Percentiles rank a stretch among this genome's conserved stretches.
Evolutionary conservation across 805 yeast genomes (phyloP).

Genomic region (Candida hungchunana): DNA sequence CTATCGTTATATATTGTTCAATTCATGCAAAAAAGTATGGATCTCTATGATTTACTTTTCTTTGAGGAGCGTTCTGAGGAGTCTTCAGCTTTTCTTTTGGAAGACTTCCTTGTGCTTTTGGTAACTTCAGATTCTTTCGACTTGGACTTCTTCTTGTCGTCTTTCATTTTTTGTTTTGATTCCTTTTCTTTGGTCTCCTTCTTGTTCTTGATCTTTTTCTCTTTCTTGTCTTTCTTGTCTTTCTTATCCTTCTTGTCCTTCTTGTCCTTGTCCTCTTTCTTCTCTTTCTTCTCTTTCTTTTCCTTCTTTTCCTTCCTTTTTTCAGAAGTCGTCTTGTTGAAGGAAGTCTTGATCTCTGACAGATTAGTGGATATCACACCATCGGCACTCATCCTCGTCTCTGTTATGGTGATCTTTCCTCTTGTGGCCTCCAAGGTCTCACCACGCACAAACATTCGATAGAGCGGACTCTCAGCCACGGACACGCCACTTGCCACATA

Average conservation of each 20-base stretch:
- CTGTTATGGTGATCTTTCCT: conserved; percentile 31
- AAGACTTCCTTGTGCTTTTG: no score
- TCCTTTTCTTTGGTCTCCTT: no score
- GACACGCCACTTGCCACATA: conserved; percentile 44
- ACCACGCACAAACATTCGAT: conserved; percentile 83
- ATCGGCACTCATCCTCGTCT: conserved; percentile 1
- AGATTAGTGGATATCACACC: conserved; percentile 4
- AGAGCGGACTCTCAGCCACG: conserved; percentile 64
- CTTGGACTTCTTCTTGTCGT: no score
- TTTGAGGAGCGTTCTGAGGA: no score
- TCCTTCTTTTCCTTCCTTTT: conserved; percentile 17
- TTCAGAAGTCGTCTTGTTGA: conserved; percentile 10
- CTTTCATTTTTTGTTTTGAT: no score
- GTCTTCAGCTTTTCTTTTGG: no score
- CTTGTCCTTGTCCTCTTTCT: conserved; percentile 21
- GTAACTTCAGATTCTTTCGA: no score
- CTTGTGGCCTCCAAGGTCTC: conserved; percentile 79
- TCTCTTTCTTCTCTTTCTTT: conserved; percentile 21
- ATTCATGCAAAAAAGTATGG: no score
- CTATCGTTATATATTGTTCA: no score
- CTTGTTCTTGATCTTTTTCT: conserved; percentile 20
- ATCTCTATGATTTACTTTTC: no score
- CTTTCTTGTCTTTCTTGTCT: conserved; percentile 25
- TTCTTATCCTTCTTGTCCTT: conserved; percentile 22
- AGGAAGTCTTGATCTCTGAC: conserved; percentile 16